Conservation (phyloP, 2,329 filamentous ascomycete genomes). For the Beauveria bassiana region DNA sequence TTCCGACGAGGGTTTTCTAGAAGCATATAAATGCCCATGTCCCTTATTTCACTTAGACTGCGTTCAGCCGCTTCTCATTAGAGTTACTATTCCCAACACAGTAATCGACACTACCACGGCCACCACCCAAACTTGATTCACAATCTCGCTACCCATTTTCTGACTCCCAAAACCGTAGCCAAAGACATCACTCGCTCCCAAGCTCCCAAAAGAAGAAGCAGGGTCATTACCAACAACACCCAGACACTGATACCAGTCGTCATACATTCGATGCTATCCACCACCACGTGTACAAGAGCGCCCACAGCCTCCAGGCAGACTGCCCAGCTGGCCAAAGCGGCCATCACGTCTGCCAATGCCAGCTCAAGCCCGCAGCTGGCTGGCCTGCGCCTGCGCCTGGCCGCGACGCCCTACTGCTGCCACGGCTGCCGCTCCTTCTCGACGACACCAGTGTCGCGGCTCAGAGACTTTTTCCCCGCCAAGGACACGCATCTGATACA, state of each 20-base stretch:
- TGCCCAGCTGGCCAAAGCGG: conserved; percentile 18
- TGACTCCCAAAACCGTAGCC: background rate
- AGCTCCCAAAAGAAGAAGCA: background rate
- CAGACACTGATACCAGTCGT: background rate
- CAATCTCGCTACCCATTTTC: background rate
- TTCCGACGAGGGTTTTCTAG: background rate
- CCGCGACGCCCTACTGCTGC: conserved; percentile 18
- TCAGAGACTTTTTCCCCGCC: conserved; percentile 55
- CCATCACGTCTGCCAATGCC: conserved; percentile 15
- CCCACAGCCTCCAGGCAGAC: conserved; percentile 19
- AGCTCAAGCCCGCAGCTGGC: conserved; percentile 17
- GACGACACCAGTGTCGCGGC: conserved; percentile 35
- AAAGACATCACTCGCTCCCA: background rate
- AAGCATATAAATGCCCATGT: background rate
- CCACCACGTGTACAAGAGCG: conserved; percentile 19
- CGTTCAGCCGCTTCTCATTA: background rate
- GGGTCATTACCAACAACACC: background rate
- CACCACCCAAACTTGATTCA: background rate
- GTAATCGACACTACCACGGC: background rate
- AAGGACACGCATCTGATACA: conserved; percentile 55
- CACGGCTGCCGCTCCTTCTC: conserved; percentile 35
- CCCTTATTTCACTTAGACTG: background rate
- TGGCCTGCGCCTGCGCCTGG: conserved; percentile 19
- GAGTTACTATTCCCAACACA: background rate
- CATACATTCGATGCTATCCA: conserved; percentile 20